A percentile compares a stretch with the other conserved stretches of the same genome.
Evolutionary conservation across 352 stramenopile genomes (phyloP).

Genomic region (Globisporangium takayamanum): DNA sequence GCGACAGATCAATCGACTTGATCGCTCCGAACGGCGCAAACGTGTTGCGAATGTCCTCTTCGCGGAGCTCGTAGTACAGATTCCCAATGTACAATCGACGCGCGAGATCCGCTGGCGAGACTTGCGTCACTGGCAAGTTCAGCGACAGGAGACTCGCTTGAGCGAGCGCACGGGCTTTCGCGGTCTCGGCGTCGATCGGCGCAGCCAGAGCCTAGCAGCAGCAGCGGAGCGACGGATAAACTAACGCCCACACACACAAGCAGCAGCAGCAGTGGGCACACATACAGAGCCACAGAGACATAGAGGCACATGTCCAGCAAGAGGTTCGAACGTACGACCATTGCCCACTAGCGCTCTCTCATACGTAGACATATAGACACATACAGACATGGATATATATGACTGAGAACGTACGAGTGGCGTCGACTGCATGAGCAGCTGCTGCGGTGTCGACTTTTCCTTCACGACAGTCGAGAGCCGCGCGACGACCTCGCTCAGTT

Average conservation of each 20-base stretch:
- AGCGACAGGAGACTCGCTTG: constrained; percentile 68
- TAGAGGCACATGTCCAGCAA: constrained; percentile 1
- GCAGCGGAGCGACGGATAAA: constrained; percentile 44
- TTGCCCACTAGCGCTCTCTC: background rate
- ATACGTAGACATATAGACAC: background rate
- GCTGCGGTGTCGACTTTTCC: constrained; percentile 41
- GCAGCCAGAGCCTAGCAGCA: constrained; percentile 31
- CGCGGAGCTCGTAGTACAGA: constrained; percentile 78
- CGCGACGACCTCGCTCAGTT: constrained; percentile 57
- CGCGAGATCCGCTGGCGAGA: constrained; percentile 57
- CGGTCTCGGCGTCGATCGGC: constrained; percentile 45
- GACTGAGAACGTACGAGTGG: constrained; percentile 3
- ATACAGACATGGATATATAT: constrained; percentile 1
- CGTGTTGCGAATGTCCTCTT: constrained; percentile 60
- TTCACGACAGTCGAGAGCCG: constrained; percentile 58
- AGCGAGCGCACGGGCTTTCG: constrained; percentile 49
- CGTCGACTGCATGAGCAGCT: constrained; percentile 15
- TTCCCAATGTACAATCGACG: constrained; percentile 75
- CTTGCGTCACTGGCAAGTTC: constrained; percentile 35
- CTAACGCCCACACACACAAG: constrained; percentile 20
- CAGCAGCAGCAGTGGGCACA: constrained; percentile 12
- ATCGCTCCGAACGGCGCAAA: constrained; percentile 68
- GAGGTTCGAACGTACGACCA: no score
- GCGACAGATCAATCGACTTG: constrained; percentile 67
- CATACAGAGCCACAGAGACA: constrained; percentile 15